Evolutionary conservation across 768 basidiomycete species (phyloP).

Genomic region (Naganishia kalamii): DNA sequence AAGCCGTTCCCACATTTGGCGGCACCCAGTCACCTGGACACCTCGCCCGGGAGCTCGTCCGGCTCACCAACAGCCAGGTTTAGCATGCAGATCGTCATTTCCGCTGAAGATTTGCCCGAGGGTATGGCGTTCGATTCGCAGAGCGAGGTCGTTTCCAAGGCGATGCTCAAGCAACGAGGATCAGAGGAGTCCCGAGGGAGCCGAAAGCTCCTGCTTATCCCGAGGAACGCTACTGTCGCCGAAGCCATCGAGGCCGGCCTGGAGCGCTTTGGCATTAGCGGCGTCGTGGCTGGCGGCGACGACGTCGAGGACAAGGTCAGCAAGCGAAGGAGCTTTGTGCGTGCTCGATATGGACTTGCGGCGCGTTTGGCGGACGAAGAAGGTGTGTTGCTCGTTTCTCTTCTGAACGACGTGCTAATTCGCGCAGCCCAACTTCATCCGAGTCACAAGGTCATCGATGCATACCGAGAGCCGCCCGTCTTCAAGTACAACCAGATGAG

Average conservation of each 20-base stretch:
- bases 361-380: conserved; percentile 55
- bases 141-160: conserved; percentile 71
- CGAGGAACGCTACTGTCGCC: conserved; percentile 89
- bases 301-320: conserved; percentile 88
- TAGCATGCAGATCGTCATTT: conserved; percentile 76
- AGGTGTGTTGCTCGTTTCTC: conserved; percentile 52
- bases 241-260: conserved; percentile 90
- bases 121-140: conserved; percentile 89
- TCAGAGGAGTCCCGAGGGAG: conserved; percentile 50
- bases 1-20: conserved; percentile 15
- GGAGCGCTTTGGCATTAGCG: conserved; percentile 90
- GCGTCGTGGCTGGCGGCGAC: conserved; percentile 98
- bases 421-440: conserved; percentile 65
- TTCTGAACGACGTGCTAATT: neutral
- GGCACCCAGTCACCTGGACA: neutral
- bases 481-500: conserved; percentile 61
- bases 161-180: conserved; percentile 29
- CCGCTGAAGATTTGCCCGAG: conserved; percentile 84
- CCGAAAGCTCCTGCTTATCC: conserved; percentile 80
- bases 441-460: conserved; percentile 76
- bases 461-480: conserved; percentile 67
- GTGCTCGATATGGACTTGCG: conserved; percentile 76
- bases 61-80: conserved; percentile 78
- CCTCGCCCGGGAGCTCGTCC: conserved; percentile 40
- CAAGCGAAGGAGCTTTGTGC: conserved; percentile 67